phyloP scores from a whole-genome alignment of 2,329 filamentous ascomycete genomes.

The Verticillium longisporum region DNA sequence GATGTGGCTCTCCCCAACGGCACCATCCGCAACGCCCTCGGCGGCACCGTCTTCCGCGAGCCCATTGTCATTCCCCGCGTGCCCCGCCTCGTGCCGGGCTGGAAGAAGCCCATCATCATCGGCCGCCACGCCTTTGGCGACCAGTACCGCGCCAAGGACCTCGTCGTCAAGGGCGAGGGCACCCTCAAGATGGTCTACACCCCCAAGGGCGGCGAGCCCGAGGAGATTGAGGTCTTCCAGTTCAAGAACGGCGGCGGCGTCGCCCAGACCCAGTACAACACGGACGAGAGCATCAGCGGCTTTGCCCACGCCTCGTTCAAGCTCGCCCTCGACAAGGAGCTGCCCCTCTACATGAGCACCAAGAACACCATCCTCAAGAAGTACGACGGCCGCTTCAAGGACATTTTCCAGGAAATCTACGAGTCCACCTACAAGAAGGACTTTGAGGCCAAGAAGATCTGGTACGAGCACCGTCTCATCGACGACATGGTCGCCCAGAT shows the following conservation, averaged over 20 bases:
- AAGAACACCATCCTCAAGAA: conserved; percentile 99
- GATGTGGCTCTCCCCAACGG: conserved; percentile 99
- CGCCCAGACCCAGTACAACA: conserved; percentile 97
- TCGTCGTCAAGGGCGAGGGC: conserved; percentile 73
- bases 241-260: conserved; percentile 80
- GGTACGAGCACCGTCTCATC: conserved; percentile 99
- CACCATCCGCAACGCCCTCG: conserved; percentile 68
- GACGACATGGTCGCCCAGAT: conserved; percentile 99
- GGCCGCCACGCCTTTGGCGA: conserved; percentile 97
- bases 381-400: conserved; percentile 98
- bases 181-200: conserved; percentile 95
- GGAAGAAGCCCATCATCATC: conserved; percentile 99
- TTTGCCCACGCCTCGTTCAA: conserved; percentile 98
- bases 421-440: conserved; percentile 78
- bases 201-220: conserved; percentile 70
- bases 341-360: conserved; percentile 99
- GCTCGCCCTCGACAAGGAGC: conserved; percentile 76
- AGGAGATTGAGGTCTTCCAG: conserved; percentile 84
- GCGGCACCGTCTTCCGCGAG: conserved; percentile 97
- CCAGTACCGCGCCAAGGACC: conserved; percentile 96
- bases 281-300: conserved; percentile 85
- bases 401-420: conserved; percentile 98
- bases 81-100: conserved; percentile 88
- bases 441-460: conserved; percentile 88
- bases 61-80: conserved; percentile 94